Base-by-base conservation (phyloP, 805 yeast species). In the Candida alai region DNA sequence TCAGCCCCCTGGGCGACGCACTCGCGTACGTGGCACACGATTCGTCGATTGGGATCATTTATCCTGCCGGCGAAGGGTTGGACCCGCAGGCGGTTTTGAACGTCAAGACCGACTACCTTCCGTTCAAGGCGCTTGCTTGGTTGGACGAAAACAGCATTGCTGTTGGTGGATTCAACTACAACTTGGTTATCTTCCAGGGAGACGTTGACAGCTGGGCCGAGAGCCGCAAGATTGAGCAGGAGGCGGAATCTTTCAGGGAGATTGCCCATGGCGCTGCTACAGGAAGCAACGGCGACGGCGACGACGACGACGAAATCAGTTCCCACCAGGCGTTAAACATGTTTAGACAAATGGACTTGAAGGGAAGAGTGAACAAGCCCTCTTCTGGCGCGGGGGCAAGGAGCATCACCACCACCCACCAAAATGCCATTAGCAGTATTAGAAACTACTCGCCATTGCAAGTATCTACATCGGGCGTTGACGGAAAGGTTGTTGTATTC, bases 341-440 rank as follows among this genome's bases (percentile, higher is more conserved):
- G 89, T 93, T 93, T 68, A 80, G 86, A 61, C 96, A 90, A 60
- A 68, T 93, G 73, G 99, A 93, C 63, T 74, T 90, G 58, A 93
- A 88, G 70, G 99, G 99, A 40, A 75, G 84, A 37, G 76, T 76
- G 33, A 68, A 65, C 49, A 65, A 65, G 35, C 68, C 62, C 3
- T 43, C 45, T 27, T 37, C 39, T 12, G 47, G 49, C 22, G 33
- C 18, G 19, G 8, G 30, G n/a, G 30, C 26, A 10, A 59, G 50
- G 43, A 71, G 65, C 24, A 69, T 83, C 58, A 73, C 73, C 34
- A 87, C 96, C 11, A 75, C 85, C 39, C 97, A 93, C 64, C 96
- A 89, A 62, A 93, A 90, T 63, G 80, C 96, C 22, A 82, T 93
- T 54, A 76, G 83, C 35, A 73, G 77, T 32, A 58, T 90, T 36